phyloP scores from a whole-genome alignment of 139 green algal species.

The Picochlorum sp. region DNA sequence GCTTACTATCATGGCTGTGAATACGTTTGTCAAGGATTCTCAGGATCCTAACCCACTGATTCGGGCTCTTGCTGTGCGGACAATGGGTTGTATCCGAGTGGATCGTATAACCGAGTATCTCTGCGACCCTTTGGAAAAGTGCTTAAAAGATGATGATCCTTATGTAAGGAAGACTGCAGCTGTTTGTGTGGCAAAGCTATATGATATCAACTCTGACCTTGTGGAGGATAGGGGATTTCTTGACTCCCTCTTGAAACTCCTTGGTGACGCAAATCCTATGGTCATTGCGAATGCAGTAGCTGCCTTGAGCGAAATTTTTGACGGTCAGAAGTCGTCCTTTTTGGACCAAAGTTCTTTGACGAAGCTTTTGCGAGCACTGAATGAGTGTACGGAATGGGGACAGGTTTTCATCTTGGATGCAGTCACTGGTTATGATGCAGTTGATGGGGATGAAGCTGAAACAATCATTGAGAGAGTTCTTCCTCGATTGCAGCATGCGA shows the following conservation, averaged over 20 bases:
- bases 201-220: conserved; percentile 93
- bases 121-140: conserved; percentile 86
- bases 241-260: conserved; percentile 85
- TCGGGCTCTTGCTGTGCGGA: conserved; percentile 90
- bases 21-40: conserved; percentile 99
- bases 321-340: conserved; percentile 60
- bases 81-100: conserved; percentile 99
- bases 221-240: conserved; percentile 96
- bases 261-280: conserved; percentile 97
- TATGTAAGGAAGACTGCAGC: conserved; percentile 99
- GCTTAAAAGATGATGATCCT: conserved; percentile 84
- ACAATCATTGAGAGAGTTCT: conserved; percentile 89
- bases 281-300: conserved; percentile 97
- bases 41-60: conserved; percentile 97
- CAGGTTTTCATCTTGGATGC: conserved; percentile 98
- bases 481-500: conserved; percentile 97
- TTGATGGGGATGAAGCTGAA: conserved; percentile 69
- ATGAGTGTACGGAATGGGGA: conserved; percentile 99
- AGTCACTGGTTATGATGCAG: conserved; percentile 62
- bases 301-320: conserved; percentile 86
- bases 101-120: conserved; percentile 99
- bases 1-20: conserved; percentile 97
- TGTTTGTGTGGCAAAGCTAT: conserved; percentile 97
- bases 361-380: conserved; percentile 94
- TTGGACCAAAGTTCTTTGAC: conserved; percentile 67